Evolutionary conservation across 2,329 filamentous ascomycete species (phyloP).

Genomic region (Sporothrix protearum): DNA sequence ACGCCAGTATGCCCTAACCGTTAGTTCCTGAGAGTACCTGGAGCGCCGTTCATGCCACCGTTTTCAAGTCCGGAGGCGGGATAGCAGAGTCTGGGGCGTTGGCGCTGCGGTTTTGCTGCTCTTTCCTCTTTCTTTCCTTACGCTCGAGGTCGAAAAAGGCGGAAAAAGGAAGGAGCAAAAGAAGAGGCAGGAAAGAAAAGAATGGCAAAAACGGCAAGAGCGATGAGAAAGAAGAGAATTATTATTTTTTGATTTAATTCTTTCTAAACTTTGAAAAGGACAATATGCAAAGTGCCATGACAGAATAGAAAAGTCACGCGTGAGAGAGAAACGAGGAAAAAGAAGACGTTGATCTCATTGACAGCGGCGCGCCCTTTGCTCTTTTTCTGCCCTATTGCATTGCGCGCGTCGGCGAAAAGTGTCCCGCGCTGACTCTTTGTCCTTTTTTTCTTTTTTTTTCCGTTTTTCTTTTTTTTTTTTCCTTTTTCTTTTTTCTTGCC

Average conservation of each 20-base stretch:
- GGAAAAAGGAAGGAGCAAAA: neutral
- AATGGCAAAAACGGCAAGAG: neutral
- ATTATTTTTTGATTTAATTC: no score
- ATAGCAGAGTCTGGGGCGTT: neutral
- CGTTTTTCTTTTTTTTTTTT: neutral
- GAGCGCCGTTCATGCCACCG: neutral
- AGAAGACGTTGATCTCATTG: neutral
- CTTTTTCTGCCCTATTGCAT: neutral
- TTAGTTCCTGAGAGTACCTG: neutral
- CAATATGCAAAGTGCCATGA: neutral
- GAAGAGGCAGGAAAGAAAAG: neutral
- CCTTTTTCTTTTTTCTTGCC: neutral
- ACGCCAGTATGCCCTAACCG: neutral
- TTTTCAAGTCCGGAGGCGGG: neutral
- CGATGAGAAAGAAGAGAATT: no score
- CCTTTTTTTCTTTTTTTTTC: neutral
- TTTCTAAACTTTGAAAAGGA: neutral
- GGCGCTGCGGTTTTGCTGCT: neutral
- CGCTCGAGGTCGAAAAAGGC: neutral
- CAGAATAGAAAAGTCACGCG: neutral
- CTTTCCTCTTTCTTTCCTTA: neutral
- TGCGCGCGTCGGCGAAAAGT: conserved; percentile 5
- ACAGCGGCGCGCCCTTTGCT: neutral
- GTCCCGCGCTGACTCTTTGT: conserved; percentile 2
- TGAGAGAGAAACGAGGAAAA: neutral